Evolutionary conservation across 2,329 filamentous ascomycete species (phyloP).

Genomic region (Endocalyx cinctus): DNA sequence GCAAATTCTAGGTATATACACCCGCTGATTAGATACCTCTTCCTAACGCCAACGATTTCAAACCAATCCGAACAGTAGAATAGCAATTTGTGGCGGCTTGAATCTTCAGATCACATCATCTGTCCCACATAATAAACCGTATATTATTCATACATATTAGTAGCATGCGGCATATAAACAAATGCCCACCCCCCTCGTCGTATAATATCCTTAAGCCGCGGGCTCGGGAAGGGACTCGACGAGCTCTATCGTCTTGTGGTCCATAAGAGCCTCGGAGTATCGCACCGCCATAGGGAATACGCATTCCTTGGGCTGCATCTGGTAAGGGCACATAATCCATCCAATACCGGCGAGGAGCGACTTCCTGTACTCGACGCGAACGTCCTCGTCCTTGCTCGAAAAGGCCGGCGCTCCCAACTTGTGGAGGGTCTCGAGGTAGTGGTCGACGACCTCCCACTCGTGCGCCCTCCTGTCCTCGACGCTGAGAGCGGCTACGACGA

Average conservation of each 20-base stretch:
- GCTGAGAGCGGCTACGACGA: slow-evolving; percentile 26
- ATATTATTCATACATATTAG: no score
- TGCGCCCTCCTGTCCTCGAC: slow-evolving; percentile 28
- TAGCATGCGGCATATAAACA: no score
- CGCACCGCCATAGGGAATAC: slow-evolving; percentile 29
- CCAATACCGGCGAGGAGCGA: slow-evolving; percentile 28
- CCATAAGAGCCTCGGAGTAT: slow-evolving; percentile 27
- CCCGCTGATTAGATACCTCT: no score
- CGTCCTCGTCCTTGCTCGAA: slow-evolving; percentile 20
- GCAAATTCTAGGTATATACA: no score
- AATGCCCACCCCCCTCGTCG: no score
- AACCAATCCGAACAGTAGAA: no score
- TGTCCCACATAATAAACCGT: no score
- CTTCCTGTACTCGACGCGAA: slow-evolving; percentile 27
- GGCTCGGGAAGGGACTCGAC: slow-evolving; percentile 23
- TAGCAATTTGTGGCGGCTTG: no score
- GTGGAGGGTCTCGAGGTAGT: slow-evolving; percentile 26
- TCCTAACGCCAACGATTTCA: no score
- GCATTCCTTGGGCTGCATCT: slow-evolving; percentile 29
- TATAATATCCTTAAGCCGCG: no score
- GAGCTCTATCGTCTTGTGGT: slow-evolving; percentile 28
- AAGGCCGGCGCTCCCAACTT: slow-evolving; percentile 19
- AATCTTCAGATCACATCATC: no score
- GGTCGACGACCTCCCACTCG: slow-evolving; percentile 28
- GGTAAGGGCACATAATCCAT: slow-evolving; percentile 29